Base-by-base conservation (phyloP, 1,284 basidiomycete species). In the Trichosporon faecale region DNA sequence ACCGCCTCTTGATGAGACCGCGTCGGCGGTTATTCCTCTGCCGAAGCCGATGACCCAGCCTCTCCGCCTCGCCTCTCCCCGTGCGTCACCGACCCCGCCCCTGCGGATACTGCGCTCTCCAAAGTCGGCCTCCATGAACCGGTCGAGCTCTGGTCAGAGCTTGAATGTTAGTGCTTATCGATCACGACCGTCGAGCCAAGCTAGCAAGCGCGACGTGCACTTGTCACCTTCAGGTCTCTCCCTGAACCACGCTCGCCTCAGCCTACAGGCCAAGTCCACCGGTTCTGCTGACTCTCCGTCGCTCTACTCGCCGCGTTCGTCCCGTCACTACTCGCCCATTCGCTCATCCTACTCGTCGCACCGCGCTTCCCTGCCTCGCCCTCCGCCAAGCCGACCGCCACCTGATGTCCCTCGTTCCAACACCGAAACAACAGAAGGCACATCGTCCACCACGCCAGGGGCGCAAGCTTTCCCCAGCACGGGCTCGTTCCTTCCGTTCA, bases 201-300 rank as follows among this genome's bases (percentile, higher is more conserved):
- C 57, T 16, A 61, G 57, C 57, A 61, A 31, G 29, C 27, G 57
- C 5, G 57, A 61, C 57, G 37, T 40, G 37, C 65, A 61, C 27
- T 40, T 60, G n/a, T 40, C 35, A 23, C 40, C 66, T 5, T 61
- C 57, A 3, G 57, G 27, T 11, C 57, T 37, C 27, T 61, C 55
- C 18, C 40, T 67, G 16, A 67, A 46, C 37, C 66, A 61, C 11
- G 63, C 63, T 29, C 46, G 67, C 11, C 33, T 68, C 61, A 64
- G 61, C 33, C 21, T 31, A 16, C 57, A 31, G 27, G 29, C 29
- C 27, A n/a, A 31, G 16, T 16, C 57, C 18, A 18, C 14, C 14
- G 27, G 55, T 7, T 33, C 57, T 7, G 29, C 29, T 16, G 57
- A 61, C 7, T 31, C 29, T 4, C 57, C 29, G 8, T n/a, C 57